Percentiles rank a stretch among this genome's conserved stretches.
Evolutionary conservation across 2,329 filamentous ascomycete genomes (phyloP).

Genomic region (Alternaria brassicae): DNA sequence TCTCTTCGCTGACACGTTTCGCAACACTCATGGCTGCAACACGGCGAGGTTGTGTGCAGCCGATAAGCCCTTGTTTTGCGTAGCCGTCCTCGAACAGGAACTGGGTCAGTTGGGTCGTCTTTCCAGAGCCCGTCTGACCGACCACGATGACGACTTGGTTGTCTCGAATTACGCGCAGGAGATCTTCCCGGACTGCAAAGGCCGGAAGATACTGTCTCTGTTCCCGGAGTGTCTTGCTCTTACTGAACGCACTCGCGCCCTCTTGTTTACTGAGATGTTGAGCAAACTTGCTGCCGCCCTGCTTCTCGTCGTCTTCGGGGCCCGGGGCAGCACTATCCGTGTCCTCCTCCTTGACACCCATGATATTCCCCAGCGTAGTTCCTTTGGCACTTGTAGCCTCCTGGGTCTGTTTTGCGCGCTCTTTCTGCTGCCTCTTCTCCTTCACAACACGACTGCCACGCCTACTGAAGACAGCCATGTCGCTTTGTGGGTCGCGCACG

Average conservation of each 20-base stretch:
- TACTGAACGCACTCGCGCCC: constrained; percentile 86
- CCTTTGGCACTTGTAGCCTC: constrained; percentile 93
- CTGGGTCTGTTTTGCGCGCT: constrained; percentile 91
- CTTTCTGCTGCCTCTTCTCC: constrained; percentile 88
- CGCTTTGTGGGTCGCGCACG: constrained; percentile 90
- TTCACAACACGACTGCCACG: constrained; percentile 94
- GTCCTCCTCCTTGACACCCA: constrained; percentile 93
- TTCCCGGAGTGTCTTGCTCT: constrained; percentile 87
- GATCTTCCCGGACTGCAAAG: constrained; percentile 93
- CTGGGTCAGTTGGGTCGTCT: constrained; percentile 96
- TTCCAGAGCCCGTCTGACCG: constrained; percentile 95
- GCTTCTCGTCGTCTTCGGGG: constrained; percentile 73
- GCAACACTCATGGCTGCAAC: constrained; percentile 99
- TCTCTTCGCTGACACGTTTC: constrained; percentile 97
- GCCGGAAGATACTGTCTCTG: constrained; percentile 93
- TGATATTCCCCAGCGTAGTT: constrained; percentile 90
- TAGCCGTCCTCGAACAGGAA: constrained; percentile 97
- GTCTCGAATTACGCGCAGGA: constrained; percentile 89
- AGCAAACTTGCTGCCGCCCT: constrained; percentile 79
- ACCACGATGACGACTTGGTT: constrained; percentile 98
- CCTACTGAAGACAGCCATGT: constrained; percentile 97
- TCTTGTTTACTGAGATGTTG: constrained; percentile 88
- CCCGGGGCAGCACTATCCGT: constrained; percentile 83
- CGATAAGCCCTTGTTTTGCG: constrained; percentile 85
- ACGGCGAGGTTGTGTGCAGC: constrained; percentile 93